Evolutionary conservation across 345 rosid species (phyloP).

Genomic region (Mangifera indica): DNA sequence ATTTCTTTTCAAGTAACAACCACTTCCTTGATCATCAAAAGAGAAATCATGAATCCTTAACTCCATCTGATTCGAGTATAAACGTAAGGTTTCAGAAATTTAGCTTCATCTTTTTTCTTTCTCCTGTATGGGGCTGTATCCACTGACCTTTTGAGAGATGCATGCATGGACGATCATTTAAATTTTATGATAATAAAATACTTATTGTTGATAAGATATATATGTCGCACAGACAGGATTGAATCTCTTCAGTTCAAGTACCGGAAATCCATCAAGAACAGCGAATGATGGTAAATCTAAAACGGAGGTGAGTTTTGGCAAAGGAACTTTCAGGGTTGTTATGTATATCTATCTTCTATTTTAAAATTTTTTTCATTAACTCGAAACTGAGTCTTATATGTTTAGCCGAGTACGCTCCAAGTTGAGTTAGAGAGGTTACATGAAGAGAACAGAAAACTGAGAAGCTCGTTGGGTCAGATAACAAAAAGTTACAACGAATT

Average conservation of each 20-base stretch:
- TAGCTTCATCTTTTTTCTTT: background rate
- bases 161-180: background rate
- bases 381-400: background rate
- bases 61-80: constrained; percentile 37
- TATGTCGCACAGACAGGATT: constrained; percentile 48
- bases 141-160: background rate
- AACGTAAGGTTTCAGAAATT: constrained; percentile 50
- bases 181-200: background rate
- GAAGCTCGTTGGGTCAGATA: constrained; percentile 61
- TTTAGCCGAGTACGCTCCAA: constrained; percentile 45
- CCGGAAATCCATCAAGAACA: constrained; percentile 32
- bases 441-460: constrained; percentile 69
- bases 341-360: background rate
- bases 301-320: constrained; percentile 42
- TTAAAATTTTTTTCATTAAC: background rate
- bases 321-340: background rate
- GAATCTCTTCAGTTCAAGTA: constrained; percentile 44
- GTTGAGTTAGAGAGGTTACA: constrained; percentile 53
- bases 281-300: constrained; percentile 35
- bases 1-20: constrained; percentile 62
- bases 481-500: constrained; percentile 53
- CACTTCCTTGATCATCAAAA: constrained; percentile 36
- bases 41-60: constrained; percentile 26
- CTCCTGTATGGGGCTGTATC: background rate
- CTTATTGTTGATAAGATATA: background rate